These are phyloP conservation scores for Penicillium freii DNA, from an alignment of 2,329 filamentous ascomycete species.

Conservation along the genomic window DNA sequence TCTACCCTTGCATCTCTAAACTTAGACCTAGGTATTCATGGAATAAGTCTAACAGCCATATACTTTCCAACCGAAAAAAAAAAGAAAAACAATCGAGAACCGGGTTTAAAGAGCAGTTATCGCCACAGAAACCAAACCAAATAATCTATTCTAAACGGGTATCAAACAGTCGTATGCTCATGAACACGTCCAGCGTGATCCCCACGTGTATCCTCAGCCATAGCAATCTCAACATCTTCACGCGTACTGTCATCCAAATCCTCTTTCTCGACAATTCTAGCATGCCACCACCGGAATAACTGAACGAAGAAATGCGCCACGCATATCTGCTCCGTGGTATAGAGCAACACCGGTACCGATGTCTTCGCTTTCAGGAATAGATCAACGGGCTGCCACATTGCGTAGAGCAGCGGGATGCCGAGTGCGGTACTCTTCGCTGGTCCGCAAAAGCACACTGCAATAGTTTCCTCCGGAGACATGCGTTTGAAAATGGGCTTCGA, in stretches of 20 bases:
- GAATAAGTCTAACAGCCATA: background rate
- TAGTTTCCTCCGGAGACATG: constrained; percentile 59
- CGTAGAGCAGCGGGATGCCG: constrained; percentile 65
- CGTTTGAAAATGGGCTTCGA: constrained; percentile 27
- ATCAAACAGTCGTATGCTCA: constrained; percentile 1
- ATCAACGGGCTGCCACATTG: constrained; percentile 55
- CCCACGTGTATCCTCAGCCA: constrained; percentile 5
- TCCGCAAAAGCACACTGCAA: constrained; percentile 71
- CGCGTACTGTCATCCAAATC: constrained; percentile 9
- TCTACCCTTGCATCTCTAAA: background rate
- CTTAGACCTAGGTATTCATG: background rate
- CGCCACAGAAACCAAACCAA: background rate
- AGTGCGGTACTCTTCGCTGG: constrained; percentile 71
- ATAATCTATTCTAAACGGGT: background rate
- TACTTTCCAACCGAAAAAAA: background rate
- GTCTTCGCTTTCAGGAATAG: constrained; percentile 38
- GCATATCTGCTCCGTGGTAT: constrained; percentile 42
- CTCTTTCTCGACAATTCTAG: constrained; percentile 18
- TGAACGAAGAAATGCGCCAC: constrained; percentile 42
- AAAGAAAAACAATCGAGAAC: background rate
- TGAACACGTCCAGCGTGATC: constrained; percentile 4
- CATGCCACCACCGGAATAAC: constrained; percentile 35
- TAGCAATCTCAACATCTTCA: constrained; percentile 10
- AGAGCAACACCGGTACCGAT: constrained; percentile 40
- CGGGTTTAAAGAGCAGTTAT: background rate